A percentile compares a stretch with the other conserved stretches of the same genome.
These are phyloP conservation scores for Warburgia ugandensis DNA, from an alignment of 164 flowering plant species.

Conservation along the genomic window DNA sequence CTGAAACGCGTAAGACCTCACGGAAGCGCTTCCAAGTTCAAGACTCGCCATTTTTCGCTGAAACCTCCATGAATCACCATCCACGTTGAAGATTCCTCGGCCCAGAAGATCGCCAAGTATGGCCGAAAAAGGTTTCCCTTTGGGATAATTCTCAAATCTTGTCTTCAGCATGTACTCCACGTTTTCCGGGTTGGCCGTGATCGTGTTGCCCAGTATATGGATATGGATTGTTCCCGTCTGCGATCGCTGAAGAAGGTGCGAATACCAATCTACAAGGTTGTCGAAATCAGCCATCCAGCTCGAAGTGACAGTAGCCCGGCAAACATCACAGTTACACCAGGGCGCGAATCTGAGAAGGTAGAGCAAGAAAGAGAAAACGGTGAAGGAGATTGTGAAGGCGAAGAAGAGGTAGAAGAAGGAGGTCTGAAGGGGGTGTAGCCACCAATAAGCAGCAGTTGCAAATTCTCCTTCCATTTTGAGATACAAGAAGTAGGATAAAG, in stretches of 20 bases:
- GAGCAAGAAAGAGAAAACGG: constrained; percentile 24
- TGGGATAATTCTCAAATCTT: constrained; percentile 69
- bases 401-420: constrained; percentile 17
- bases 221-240: constrained; percentile 50
- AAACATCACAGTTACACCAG: constrained; percentile 47
- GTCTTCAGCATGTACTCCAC: constrained; percentile 74
- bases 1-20: constrained; percentile 34
- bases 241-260: constrained; percentile 42
- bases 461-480: too few relatives aligned
- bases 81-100: constrained; percentile 72
- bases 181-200: constrained; percentile 69
- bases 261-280: constrained; percentile 60
- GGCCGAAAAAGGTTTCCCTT: constrained; percentile 54
- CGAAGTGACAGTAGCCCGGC: constrained; percentile 28
- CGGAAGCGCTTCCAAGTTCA: constrained; percentile 43
- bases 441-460: not conserved
- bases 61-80: constrained; percentile 63
- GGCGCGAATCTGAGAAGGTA: constrained; percentile 20
- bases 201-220: constrained; percentile 52
- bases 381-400: constrained; percentile 16
- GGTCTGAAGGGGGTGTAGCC: constrained; percentile 11
- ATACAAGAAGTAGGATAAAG: not conserved
- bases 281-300: constrained; percentile 40
- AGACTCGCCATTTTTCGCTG: constrained; percentile 61
- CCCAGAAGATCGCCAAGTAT: constrained; percentile 76